These are phyloP conservation scores for Trypanosoma platydactyli DNA, from an alignment of 208 protist species.

Conservation along the genomic window DNA sequence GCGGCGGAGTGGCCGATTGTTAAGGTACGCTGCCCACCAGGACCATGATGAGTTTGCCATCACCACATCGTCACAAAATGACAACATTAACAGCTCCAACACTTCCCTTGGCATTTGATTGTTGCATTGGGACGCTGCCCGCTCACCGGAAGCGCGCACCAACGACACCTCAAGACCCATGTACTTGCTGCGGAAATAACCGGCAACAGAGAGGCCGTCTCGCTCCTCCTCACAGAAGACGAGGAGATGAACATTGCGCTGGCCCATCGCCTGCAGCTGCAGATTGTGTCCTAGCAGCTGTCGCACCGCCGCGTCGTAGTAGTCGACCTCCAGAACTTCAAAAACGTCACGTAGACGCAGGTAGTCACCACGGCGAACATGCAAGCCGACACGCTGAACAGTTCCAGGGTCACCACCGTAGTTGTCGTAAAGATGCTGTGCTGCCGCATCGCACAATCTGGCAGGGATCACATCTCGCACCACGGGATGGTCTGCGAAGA, in stretches of 20 bases:
- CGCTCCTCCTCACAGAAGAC: slow-evolving; percentile 79
- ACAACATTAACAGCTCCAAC: slow-evolving; percentile 80
- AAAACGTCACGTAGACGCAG: slow-evolving; percentile 66
- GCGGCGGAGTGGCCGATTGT: slow-evolving; percentile 48
- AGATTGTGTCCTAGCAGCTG: slow-evolving; percentile 62
- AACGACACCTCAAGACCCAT: slow-evolving; percentile 43
- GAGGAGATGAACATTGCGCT: slow-evolving; percentile 38
- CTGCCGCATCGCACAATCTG: slow-evolving; percentile 28
- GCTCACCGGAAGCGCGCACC: slow-evolving; percentile 41
- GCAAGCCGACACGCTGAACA: slow-evolving; percentile 54
- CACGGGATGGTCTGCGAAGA: slow-evolving; percentile 60
- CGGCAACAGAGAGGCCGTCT: slow-evolving; percentile 46
- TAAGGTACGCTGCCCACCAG: slow-evolving; percentile 88
- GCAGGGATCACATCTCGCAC: slow-evolving; percentile 38
- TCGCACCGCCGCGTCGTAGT: slow-evolving; percentile 70
- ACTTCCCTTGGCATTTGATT: slow-evolving; percentile 53
- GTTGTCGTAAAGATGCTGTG: slow-evolving; percentile 32
- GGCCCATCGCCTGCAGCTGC: slow-evolving; percentile 14
- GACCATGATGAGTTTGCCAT: slow-evolving; percentile 90
- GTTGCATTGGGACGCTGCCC: slow-evolving; percentile 1
- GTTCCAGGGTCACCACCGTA: slow-evolving; percentile 31
- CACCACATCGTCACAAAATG: slow-evolving; percentile 79
- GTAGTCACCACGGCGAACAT: slow-evolving; percentile 85
- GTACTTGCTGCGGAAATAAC: slow-evolving; percentile 63
- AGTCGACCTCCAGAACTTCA: slow-evolving; percentile 50